Evolutionary conservation across 345 rosid genomes (phyloP), one percentile per base, ranked within the genome.

Genomic region (Corchorus olitorius): DNA sequence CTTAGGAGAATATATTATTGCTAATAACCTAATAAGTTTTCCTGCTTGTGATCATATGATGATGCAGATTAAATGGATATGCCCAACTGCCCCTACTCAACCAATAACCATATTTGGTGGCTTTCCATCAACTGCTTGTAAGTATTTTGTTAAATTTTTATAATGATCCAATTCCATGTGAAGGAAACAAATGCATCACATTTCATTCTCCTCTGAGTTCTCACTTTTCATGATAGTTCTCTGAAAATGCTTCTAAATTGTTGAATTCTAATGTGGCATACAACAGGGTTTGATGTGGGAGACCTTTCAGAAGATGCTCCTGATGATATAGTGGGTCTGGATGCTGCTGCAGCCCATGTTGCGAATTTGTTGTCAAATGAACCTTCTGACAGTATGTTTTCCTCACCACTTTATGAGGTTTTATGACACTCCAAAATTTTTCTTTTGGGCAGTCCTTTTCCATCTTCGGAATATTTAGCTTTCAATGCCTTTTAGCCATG

Each of bases 61-160:
- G 59, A 61, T 84, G 59, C 88, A 96, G 98, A 93, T 96, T 77
- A 96, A 96, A 84, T 93, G 99, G 99, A 92, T 96, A 78, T 96
- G 99, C 85, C 99, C 99, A 12, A 96, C 99, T 81, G 94, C 99
- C 78, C 98, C 99, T 74, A 89, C 95, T 81, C 97, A 69, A 75
- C 99, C 97, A 9, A 79, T 96, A 82, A 85, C 87, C 72, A 64
- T 93, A 75, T 96, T 96, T 85, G 98, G 97, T 78, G 99, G 99
- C 81, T 93, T 93, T 76, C 99, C 98, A 65, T 89, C 98, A 74
- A 93, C 97, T 74, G 98, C 99, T 76, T 96, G 99, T 93, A 85
- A 87, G 98, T 79, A 64, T 60, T 55, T 53, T 66, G 41, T 27
- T 20, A 46, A 35, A 62, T 17, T 43, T 63, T 39, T 65, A 2